Evolutionary conservation across 1,284 basidiomycete genomes (phyloP), one percentile per base, ranked within the genome.

Genomic region (Puccinia coronata): DNA sequence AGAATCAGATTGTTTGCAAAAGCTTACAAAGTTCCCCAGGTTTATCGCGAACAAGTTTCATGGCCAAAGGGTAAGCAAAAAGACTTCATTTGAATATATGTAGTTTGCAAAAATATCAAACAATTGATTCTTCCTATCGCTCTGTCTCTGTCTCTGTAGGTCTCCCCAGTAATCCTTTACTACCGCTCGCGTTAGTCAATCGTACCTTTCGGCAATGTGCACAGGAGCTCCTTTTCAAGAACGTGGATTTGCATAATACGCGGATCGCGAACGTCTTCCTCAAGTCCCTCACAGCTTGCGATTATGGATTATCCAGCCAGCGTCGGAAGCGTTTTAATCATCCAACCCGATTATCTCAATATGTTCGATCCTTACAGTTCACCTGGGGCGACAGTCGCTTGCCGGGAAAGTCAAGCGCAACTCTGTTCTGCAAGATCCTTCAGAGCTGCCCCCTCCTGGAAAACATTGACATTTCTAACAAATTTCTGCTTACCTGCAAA

Each of bases 281-380:
- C 23, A n/a, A 31, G 1, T 14, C 31, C 20, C 55, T 72, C 43
- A 14, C 67, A 16, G 18, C 65, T 0, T 14, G 20, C 41, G 65
- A 69, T 23, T 2, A 16, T 28, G 11, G 28, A 69, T 69, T 12
- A 14, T 28, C 20, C 14, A 20, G 28, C 9, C 36, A 14, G 39
- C 23, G 34, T n/a, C 16, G 25, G 41, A n/a, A n/a, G n/a, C n/a
- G n/a, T n/a, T n/a, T n/a, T n/a, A n/a, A n/a, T n/a, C n/a, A n/a
- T n/a, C n/a, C n/a, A n/a, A n/a, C n/a, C n/a, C n/a, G n/a, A n/a
- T 41, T 70, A 34, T 31, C 43, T n/a, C 43, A 31, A 14, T n/a
- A 12, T 25, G 67, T 70, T 43, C 69, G 31, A 16, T 71, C 69
- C 36, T 39, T 70, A 53, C 67, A 53, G 25, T 70, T 70, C 49